These are phyloP conservation scores for Corniculantispora saksenae DNA, from an alignment of 2,329 filamentous ascomycete genomes.

Conservation along the genomic window DNA sequence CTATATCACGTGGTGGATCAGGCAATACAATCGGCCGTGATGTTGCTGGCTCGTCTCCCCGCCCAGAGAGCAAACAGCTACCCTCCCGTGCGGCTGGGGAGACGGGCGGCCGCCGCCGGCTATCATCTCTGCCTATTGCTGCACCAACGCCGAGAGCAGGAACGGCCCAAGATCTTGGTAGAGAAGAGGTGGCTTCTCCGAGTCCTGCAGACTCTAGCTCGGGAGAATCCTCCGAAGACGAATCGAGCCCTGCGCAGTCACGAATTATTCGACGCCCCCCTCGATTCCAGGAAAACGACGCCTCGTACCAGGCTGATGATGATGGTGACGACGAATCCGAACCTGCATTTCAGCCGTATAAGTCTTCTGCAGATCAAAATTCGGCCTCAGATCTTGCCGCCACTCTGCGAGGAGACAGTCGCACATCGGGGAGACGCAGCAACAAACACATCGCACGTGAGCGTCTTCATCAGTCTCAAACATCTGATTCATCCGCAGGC, in stretches of 20 bases:
- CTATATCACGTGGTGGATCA: constrained; percentile 50
- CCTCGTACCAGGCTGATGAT: constrained; percentile 50
- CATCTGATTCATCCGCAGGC: constrained; percentile 63
- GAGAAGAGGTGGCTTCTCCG: constrained; percentile 33
- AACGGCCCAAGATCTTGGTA: constrained; percentile 23
- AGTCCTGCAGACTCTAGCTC: constrained; percentile 41
- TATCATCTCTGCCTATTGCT: constrained; percentile 48
- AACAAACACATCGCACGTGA: constrained; percentile 33
- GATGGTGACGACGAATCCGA: constrained; percentile 58
- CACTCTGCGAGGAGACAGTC: constrained; percentile 51
- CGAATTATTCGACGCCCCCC: constrained; percentile 62
- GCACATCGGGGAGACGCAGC: constrained; percentile 34
- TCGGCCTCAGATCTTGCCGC: constrained; percentile 51
- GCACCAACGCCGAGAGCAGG: not conserved
- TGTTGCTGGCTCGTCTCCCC: constrained; percentile 34
- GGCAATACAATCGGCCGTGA: constrained; percentile 44
- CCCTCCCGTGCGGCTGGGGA: constrained; percentile 31
- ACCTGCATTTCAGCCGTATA: constrained; percentile 56
- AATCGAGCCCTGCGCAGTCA: constrained; percentile 57
- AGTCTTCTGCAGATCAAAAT: constrained; percentile 35
- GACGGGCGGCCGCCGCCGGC: constrained; percentile 36
- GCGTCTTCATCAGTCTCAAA: constrained; percentile 50
- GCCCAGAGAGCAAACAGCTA: constrained; percentile 27
- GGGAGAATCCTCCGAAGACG: constrained; percentile 46
- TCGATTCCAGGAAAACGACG: constrained; percentile 47